Conservation (phyloP, 768 basidiomycete species). For the Hygrophoropsis aurantiaca region DNA sequence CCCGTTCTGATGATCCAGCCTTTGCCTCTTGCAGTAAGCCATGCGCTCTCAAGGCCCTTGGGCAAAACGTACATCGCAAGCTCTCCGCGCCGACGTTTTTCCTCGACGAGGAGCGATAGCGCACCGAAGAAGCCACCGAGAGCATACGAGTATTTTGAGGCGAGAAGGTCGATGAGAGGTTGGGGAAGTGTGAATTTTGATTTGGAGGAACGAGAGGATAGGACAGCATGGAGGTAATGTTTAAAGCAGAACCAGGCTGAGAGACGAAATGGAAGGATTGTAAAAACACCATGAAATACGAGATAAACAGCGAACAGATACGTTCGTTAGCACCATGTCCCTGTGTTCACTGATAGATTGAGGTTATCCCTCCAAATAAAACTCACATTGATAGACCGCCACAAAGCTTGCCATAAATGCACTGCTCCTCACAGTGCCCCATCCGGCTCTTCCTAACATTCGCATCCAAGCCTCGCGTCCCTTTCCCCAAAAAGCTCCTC, state of each 20-base stretch:
- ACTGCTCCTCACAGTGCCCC: constrained; percentile 80
- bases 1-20: constrained; percentile 74
- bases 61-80: constrained; percentile 92
- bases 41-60: constrained; percentile 87
- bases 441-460: constrained; percentile 62
- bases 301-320: background rate
- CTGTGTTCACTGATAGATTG: too few relatives aligned
- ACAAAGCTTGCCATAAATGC: constrained; percentile 87
- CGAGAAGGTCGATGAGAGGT: constrained; percentile 52
- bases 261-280: background rate
- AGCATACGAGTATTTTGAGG: constrained; percentile 73
- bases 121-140: constrained; percentile 73
- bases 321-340: too few relatives aligned
- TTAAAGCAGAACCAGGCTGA: constrained; percentile 68
- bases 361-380: too few relatives aligned
- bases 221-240: constrained; percentile 51
- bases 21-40: constrained; percentile 74
- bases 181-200: constrained; percentile 42
- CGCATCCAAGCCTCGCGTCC: too few relatives aligned
- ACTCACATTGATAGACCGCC: constrained; percentile 75
- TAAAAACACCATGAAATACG: background rate
- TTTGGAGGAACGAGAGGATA: too few relatives aligned
- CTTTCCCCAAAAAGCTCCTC: constrained; percentile 64
- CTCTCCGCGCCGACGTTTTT: constrained; percentile 83
- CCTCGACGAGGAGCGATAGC: constrained; percentile 82